Percentiles rank a stretch among this genome's conserved stretches.
Conservation (phyloP, 305 asterid genomes). For the Rubia occidens region DNA sequence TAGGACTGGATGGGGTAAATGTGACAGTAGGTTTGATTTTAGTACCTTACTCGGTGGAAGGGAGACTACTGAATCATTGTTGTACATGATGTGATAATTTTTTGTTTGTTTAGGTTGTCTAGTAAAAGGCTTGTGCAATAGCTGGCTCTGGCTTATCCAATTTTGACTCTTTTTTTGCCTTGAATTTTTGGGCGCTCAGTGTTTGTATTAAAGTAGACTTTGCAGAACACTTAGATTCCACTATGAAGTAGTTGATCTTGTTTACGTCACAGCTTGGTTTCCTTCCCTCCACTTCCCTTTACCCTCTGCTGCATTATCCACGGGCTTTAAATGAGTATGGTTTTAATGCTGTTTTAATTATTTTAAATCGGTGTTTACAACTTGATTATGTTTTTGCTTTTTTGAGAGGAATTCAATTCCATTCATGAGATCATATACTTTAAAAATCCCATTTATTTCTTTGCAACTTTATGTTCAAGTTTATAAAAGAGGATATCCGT, state of each 20-base stretch:
- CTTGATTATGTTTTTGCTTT: too few species aligned
- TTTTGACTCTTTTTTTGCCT: conserved; percentile 7
- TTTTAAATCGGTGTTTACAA: too few species aligned
- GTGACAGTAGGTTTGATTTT: conserved; percentile 11
- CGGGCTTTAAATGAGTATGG: background rate
- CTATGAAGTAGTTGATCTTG: background rate
- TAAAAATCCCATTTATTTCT: too few species aligned
- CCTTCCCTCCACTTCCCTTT: too few species aligned
- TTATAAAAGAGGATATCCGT: background rate
- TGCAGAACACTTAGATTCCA: background rate
- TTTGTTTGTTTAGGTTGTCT: conserved; percentile 12
- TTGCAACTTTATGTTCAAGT: too few species aligned
- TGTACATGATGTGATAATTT: conserved; percentile 17
- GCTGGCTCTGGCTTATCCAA: conserved; percentile 14
- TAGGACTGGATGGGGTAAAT: conserved; percentile 11
- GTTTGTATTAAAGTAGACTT: conserved; percentile 9
- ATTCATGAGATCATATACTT: too few species aligned
- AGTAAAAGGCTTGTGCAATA: conserved; percentile 18
- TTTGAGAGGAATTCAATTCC: too few species aligned
- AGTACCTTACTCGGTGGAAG: conserved; percentile 11
- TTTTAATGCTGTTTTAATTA: background rate
- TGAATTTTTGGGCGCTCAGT: conserved; percentile 8
- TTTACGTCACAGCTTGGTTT: background rate
- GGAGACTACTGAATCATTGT: conserved; percentile 12
- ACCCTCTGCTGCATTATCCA: background rate